A percentile compares a stretch with the other conserved stretches of the same genome.
Evolutionary conservation across 164 flowering plant species (phyloP).

Genomic region (Saururus chinensis): DNA sequence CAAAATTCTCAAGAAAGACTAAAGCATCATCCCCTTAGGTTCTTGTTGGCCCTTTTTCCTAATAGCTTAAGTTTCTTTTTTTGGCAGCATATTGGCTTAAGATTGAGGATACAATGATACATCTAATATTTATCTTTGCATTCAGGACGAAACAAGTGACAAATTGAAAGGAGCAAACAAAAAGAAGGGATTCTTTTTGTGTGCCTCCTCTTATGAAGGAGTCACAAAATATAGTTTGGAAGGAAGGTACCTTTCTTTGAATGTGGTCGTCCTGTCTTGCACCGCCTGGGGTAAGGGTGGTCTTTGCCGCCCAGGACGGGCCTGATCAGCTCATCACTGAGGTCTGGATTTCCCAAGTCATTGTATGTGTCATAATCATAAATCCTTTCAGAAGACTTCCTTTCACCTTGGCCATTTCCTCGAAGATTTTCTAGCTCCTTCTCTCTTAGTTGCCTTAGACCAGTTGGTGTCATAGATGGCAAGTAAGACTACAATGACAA

Average conservation of each 20-base stretch:
- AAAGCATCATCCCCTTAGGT: too few relatives aligned
- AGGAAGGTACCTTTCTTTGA: conserved; percentile 1
- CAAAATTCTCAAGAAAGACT: background rate
- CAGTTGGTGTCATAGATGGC: conserved; percentile 54
- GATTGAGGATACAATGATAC: too few relatives aligned
- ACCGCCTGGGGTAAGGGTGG: conserved; percentile 56
- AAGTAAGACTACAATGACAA: conserved; percentile 52
- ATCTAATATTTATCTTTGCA: too few relatives aligned
- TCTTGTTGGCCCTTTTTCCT: too few relatives aligned
- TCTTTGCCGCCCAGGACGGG: conserved; percentile 47
- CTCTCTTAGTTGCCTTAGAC: conserved; percentile 30
- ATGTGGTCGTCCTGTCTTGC: conserved; percentile 47
- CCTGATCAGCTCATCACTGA: conserved; percentile 11
- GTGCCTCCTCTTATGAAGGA: too few relatives aligned
- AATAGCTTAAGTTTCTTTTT: too few relatives aligned
- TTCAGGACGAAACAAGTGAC: too few relatives aligned
- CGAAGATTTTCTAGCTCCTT: conserved; percentile 33
- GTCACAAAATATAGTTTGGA: too few relatives aligned
- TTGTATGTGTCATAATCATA: conserved; percentile 63
- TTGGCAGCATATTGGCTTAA: too few relatives aligned
- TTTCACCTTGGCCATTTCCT: conserved; percentile 38
- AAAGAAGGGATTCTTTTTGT: too few relatives aligned
- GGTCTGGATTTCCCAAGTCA: conserved; percentile 56
- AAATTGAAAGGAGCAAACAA: too few relatives aligned
- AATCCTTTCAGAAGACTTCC: conserved; percentile 33